Evolutionary conservation across 2,329 filamentous ascomycete genomes (phyloP).

Genomic region (Cladophialophora immunda): DNA sequence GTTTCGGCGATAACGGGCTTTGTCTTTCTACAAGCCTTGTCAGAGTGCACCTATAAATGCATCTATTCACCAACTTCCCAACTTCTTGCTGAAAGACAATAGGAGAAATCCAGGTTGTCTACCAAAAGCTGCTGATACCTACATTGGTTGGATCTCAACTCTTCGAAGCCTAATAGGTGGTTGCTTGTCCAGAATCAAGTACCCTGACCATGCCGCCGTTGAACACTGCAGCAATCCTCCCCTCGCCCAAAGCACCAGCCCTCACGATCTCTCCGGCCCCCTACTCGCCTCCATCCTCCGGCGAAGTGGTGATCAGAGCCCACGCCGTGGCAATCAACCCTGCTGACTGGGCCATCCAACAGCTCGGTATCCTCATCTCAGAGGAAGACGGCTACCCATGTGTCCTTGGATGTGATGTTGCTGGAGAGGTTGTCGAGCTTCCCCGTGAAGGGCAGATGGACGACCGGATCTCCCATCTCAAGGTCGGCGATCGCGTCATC

Average conservation of each 20-base stretch:
- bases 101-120: background rate
- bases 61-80: background rate
- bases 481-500: conserved; percentile 56
- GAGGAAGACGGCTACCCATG: conserved; percentile 47
- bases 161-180: background rate
- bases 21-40: background rate
- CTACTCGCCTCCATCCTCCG: conserved; percentile 27
- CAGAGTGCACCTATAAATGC: background rate
- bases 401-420: conserved; percentile 54
- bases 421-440: conserved; percentile 57
- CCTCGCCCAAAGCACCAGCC: conserved; percentile 28
- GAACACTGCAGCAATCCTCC: conserved; percentile 40
- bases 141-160: background rate
- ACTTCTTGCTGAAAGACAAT: background rate
- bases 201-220: conserved; percentile 9
- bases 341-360: conserved; percentile 49
- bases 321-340: conserved; percentile 40
- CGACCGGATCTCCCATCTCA: conserved; percentile 51
- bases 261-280: conserved; percentile 38
- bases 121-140: background rate
- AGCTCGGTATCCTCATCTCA: conserved; percentile 35
- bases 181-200: background rate
- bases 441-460: conserved; percentile 6
- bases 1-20: conserved; percentile 1
- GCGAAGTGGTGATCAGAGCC: conserved; percentile 42